Evolutionary conservation across 208 protist species (phyloP), one percentile per base, ranked within the genome.

Genomic region (Trypanosoma mega): DNA sequence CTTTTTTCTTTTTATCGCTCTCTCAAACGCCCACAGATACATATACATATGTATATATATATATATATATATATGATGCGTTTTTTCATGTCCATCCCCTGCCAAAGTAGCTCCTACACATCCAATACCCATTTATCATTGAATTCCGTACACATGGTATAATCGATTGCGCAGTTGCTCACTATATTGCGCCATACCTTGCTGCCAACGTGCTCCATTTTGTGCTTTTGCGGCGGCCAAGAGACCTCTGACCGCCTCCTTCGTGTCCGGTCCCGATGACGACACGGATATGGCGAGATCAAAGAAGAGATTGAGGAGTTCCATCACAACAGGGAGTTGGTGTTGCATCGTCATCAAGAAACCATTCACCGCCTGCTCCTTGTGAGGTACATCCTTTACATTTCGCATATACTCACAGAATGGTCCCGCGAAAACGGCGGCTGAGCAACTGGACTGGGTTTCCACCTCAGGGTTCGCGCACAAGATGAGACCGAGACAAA

Each of bases 371-470:
- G 78, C 70, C 18, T 70, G 54, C 59, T 80, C 81, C 49, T 75
- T 74, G 45, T 85, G 73, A 11, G 85, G 72, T 11, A 76, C 62
- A 6, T 72, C 73, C 56, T 79, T 70, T 55, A 94, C 80, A 72
- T 85, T 82, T 23, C 84, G 84, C 72, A 90, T 80, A 45, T 83
- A 90, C 68, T 78, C 74, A 58, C 82, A 85, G 54, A 90, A 94
- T 3, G 57, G 62, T 7, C 49, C 51, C 0, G 82, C 76, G 53
- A 94, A 90, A 29, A 66, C 24, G 16, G 60, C 57, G 20, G 82
- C 60, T 21, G 64, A 36, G 67, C 72, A 85, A 23, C 72, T 62
- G 21, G 79, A 21, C 45, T 78, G 73, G 1, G 45, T n/a, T 53
- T 78, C 74, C 12, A 94, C 34, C 0, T 82, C 76, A 16, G 52